Conservation (phyloP, 2,329 filamentous ascomycete genomes). For the Fusarium haematococcum region DNA sequence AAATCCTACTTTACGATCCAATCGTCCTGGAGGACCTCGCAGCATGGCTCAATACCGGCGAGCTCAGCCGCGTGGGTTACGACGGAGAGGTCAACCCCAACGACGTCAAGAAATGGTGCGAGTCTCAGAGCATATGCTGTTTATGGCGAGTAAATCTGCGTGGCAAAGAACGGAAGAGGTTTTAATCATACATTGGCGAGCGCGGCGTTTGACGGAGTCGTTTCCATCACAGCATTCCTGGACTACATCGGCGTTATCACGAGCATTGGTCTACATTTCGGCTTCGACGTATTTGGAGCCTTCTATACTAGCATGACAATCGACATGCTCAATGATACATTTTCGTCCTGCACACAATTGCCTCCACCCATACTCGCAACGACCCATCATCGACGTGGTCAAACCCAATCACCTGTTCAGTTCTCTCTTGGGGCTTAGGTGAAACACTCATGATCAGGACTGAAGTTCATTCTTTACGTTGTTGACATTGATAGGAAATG, state of each 20-base stretch:
- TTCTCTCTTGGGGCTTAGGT: neutral
- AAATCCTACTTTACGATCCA: constrained; percentile 93
- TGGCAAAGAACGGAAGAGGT: constrained; percentile 66
- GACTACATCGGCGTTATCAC: constrained; percentile 3
- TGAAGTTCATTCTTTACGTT: constrained; percentile 9
- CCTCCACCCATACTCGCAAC: neutral
- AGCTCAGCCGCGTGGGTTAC: constrained; percentile 71
- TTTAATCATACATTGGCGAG: constrained; percentile 37
- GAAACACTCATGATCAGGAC: constrained; percentile 7
- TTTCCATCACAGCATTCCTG: constrained; percentile 10
- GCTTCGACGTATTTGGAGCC: neutral
- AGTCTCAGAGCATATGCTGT: constrained; percentile 87
- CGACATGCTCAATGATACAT: neutral
- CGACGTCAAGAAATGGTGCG: constrained; percentile 90
- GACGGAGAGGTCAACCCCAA: constrained; percentile 72
- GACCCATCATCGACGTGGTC: neutral
- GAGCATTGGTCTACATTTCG: constrained; percentile 1
- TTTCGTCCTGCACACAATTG: neutral
- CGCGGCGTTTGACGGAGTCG: constrained; percentile 25
- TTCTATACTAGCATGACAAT: neutral
- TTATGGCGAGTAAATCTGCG: constrained; percentile 71
- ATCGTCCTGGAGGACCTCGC: constrained; percentile 89
- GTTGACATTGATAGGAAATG: constrained; percentile 24
- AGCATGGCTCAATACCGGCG: constrained; percentile 82
- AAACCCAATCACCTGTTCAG: neutral